Conservation (phyloP, 495 filamentous ascomycete species). For the Xylaria longipes region DNA sequence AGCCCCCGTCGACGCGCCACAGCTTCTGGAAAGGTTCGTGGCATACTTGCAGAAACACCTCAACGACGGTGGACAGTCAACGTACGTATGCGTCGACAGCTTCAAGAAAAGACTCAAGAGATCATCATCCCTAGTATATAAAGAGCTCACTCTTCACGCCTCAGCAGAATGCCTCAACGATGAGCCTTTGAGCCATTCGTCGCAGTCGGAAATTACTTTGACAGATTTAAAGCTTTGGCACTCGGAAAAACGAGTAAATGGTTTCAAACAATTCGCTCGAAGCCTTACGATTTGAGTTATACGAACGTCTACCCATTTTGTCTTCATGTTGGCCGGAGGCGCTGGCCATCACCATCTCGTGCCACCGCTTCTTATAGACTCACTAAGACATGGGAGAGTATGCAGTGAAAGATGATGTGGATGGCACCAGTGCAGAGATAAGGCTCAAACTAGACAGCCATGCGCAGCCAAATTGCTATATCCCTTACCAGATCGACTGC, state of each 20-base stretch:
- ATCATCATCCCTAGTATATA: background rate
- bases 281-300: background rate
- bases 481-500: background rate
- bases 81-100: background rate
- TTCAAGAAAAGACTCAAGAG: slow-evolving; percentile 1
- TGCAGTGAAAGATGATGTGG: background rate
- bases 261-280: background rate
- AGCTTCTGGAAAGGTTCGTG: background rate
- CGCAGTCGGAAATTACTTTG: slow-evolving; percentile 15
- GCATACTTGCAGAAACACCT: background rate
- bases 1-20: slow-evolving; percentile 5
- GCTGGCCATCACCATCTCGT: background rate
- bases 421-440: background rate
- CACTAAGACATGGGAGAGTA: background rate
- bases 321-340: background rate
- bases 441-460: background rate
- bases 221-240: slow-evolving; percentile 22
- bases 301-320: background rate
- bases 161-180: slow-evolving; percentile 19
- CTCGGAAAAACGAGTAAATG: background rate
- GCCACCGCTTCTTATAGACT: no score
- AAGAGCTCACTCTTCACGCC: background rate
- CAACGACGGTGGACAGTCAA: background rate
- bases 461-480: background rate
- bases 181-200: slow-evolving; percentile 22